Evolutionary conservation across 2,329 filamentous ascomycete genomes (phyloP).

Genomic region (Nothomitra cinnamomea): DNA sequence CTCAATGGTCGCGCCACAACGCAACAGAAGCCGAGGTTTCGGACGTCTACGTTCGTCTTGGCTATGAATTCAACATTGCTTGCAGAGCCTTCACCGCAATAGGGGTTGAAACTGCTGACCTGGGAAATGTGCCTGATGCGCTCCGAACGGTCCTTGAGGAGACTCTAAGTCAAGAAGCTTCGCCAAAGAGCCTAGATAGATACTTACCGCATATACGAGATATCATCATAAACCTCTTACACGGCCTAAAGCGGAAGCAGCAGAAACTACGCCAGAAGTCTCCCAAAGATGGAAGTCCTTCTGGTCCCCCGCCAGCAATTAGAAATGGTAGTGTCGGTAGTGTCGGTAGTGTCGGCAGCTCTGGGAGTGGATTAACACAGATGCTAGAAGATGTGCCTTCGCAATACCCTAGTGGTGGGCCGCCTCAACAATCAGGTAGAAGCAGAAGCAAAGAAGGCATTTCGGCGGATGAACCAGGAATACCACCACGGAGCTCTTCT

Average conservation of each 20-base stretch:
- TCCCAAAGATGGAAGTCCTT: slow-evolving; percentile 30
- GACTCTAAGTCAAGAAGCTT: slow-evolving; percentile 91
- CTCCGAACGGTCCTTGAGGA: slow-evolving; percentile 84
- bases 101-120: slow-evolving; percentile 83
- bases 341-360: slow-evolving; percentile 28
- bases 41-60: slow-evolving; percentile 91
- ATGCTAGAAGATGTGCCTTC: slow-evolving; percentile 24
- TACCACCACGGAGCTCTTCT: slow-evolving; percentile 17
- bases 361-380: slow-evolving; percentile 28
- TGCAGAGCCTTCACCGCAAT: slow-evolving; percentile 94
- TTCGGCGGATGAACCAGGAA: slow-evolving; percentile 3
- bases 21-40: slow-evolving; percentile 92
- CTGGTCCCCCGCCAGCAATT: slow-evolving; percentile 12
- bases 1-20: slow-evolving; percentile 86
- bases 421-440: neutral
- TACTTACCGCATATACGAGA: slow-evolving; percentile 90
- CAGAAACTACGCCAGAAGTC: slow-evolving; percentile 55
- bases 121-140: slow-evolving; percentile 88
- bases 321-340: slow-evolving; percentile 31
- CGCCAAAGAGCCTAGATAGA: slow-evolving; percentile 78
- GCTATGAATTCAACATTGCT: slow-evolving; percentile 98
- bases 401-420: slow-evolving; percentile 8
- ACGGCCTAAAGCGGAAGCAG: slow-evolving; percentile 93
- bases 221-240: slow-evolving; percentile 94
- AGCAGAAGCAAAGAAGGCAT: neutral